phyloP scores from a whole-genome alignment of 768 basidiomycete genomes.

The Sistotremastrum suecicum region DNA sequence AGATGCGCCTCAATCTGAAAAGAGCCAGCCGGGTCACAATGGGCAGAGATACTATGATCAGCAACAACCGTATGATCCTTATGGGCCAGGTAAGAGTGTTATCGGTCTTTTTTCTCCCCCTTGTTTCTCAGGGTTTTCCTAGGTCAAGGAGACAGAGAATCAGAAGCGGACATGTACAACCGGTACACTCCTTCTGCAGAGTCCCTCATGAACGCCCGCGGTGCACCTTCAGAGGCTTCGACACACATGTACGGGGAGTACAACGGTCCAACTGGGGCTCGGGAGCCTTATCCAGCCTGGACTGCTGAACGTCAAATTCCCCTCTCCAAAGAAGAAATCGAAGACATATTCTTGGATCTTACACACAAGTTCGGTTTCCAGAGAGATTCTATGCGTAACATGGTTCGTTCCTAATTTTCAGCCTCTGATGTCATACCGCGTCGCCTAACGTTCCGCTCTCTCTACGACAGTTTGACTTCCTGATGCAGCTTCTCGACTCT shows the following conservation, averaged over 20 bases:
- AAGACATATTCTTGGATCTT: constrained; percentile 94
- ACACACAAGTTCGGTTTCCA: constrained; percentile 99
- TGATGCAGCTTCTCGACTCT: constrained; percentile 96
- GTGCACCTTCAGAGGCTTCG: constrained; percentile 52
- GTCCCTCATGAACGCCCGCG: constrained; percentile 44
- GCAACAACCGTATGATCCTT: constrained; percentile 44
- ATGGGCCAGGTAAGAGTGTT: constrained; percentile 25
- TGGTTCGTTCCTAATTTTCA: constrained; percentile 34
- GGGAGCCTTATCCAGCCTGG: constrained; percentile 94
- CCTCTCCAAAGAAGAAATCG: constrained; percentile 98
- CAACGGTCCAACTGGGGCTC: constrained; percentile 33
- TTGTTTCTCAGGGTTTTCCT: constrained; percentile 3
- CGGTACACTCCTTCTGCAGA: constrained; percentile 64
- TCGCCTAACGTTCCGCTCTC: constrained; percentile 2
- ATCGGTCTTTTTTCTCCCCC: constrained; percentile 8
- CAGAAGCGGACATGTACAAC: constrained; percentile 62
- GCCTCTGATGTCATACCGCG: not conserved
- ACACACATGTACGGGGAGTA: constrained; percentile 65
- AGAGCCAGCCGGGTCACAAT: constrained; percentile 40
- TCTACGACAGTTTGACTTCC: constrained; percentile 69
- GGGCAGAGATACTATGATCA: constrained; percentile 51
- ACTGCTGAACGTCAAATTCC: constrained; percentile 83
- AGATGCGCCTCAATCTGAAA: constrained; percentile 59
- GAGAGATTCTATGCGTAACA: constrained; percentile 88
- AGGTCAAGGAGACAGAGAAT: constrained; percentile 78